Conservation (phyloP, 768 basidiomycete species). For the Lactarius evosmus region DNA sequence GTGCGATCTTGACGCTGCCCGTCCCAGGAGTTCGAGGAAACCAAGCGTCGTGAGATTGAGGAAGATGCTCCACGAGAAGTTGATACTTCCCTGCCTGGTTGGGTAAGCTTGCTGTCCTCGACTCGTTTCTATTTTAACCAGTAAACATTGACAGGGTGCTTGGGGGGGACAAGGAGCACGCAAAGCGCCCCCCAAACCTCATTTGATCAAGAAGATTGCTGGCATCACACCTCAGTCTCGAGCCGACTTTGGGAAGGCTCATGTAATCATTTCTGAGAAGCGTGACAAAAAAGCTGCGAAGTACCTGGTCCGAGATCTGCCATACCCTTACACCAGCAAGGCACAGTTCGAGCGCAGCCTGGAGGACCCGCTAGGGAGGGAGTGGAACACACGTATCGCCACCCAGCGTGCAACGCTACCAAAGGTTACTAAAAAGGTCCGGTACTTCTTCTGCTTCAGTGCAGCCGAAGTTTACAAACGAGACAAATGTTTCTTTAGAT, state of each 20-base stretch:
- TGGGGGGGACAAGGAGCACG: constrained; percentile 84
- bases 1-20: constrained; percentile 11
- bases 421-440: constrained; percentile 81
- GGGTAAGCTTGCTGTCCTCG: constrained; percentile 55
- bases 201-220: constrained; percentile 75
- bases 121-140: background rate
- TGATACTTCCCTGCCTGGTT: constrained; percentile 90
- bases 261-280: constrained; percentile 95
- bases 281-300: constrained; percentile 91
- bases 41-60: constrained; percentile 78
- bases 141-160: constrained; percentile 56
- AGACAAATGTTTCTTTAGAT: constrained; percentile 41
- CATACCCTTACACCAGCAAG: constrained; percentile 90
- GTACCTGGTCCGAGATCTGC: constrained; percentile 87
- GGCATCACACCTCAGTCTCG: constrained; percentile 78
- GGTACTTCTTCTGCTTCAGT: constrained; percentile 20
- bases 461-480: background rate
- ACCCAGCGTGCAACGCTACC: constrained; percentile 86
- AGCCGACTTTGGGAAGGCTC: constrained; percentile 77
- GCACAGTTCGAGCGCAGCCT: constrained; percentile 89
- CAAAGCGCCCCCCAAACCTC: constrained; percentile 57
- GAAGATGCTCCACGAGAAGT: constrained; percentile 84
- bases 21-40: constrained; percentile 75
- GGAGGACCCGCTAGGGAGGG: constrained; percentile 75
- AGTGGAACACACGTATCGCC: constrained; percentile 89